These are phyloP conservation scores for Alternaria dauci DNA, from an alignment of 2,329 filamentous ascomycete genomes.

Conservation along the genomic window DNA sequence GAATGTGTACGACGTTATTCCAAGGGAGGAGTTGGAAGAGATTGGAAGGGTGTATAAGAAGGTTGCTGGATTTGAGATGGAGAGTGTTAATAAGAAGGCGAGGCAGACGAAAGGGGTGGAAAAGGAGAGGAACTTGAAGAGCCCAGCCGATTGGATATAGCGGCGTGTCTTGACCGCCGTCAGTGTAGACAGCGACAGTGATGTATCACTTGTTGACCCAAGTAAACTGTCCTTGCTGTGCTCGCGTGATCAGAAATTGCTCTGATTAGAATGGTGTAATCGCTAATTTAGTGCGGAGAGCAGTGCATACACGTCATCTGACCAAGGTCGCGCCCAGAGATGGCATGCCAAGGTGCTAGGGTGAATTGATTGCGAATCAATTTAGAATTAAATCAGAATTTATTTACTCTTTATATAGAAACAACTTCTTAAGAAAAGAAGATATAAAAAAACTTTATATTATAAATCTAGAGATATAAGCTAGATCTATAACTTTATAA, in stretches of 20 bases:
- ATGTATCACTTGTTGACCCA: neutral
- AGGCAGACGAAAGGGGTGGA: constrained; percentile 44
- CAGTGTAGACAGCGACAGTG: neutral
- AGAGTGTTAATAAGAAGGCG: constrained; percentile 55
- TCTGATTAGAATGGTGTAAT: neutral
- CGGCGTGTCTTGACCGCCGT: neutral
- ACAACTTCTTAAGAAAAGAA: too few species aligned
- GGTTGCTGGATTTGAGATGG: constrained; percentile 58
- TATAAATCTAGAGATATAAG: too few species aligned
- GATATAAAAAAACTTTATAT: too few species aligned
- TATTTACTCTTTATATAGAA: too few species aligned
- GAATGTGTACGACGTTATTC: constrained; percentile 54
- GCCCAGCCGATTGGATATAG: constrained; percentile 35
- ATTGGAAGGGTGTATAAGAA: constrained; percentile 51
- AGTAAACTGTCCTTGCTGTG: neutral
- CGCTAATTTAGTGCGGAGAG: neutral
- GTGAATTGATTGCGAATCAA: too few species aligned
- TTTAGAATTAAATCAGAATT: too few species aligned
- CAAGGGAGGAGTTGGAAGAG: constrained; percentile 52
- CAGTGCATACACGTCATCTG: neutral
- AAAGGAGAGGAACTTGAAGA: constrained; percentile 24
- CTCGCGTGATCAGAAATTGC: neutral
- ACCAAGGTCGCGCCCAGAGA: too few species aligned
- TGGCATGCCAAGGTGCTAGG: too few species aligned
- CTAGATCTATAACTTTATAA: too few species aligned